Conservation (phyloP, 1,284 basidiomycete genomes). For the Sporisorium sorghi region DNA sequence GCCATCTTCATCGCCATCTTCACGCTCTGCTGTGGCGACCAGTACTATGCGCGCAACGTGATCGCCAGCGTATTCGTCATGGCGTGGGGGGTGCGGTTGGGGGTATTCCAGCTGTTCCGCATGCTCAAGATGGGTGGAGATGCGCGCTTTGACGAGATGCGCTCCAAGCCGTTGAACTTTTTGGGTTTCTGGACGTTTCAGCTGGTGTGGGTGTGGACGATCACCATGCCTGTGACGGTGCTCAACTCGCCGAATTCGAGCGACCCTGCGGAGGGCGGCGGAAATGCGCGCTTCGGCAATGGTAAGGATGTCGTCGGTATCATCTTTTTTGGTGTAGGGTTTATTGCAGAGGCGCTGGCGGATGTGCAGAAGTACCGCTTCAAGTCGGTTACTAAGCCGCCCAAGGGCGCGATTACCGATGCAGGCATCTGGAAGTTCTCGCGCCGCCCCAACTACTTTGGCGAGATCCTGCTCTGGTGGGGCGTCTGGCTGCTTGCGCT, state of each 20-base stretch:
- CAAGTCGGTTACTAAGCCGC: conserved; percentile 52
- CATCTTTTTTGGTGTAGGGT: conserved; percentile 77
- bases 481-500: conserved; percentile 56
- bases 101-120: conserved; percentile 64
- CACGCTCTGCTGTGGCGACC: conserved; percentile 67
- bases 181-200: conserved; percentile 57
- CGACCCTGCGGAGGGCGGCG: conserved; percentile 41
- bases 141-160: conserved; percentile 66
- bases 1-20: conserved; percentile 68
- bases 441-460: conserved; percentile 79
- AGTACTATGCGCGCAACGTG: conserved; percentile 76
- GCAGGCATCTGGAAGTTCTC: conserved; percentile 53
- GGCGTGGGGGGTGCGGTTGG: conserved; percentile 68
- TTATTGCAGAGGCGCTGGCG: conserved; percentile 75
- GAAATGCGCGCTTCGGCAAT: conserved; percentile 48
- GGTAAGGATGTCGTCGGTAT: conserved; percentile 77
- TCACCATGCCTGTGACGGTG: conserved; percentile 57
- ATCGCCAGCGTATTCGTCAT: conserved; percentile 74
- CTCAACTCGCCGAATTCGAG: conserved; percentile 60
- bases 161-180: conserved; percentile 53
- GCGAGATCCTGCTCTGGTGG: conserved; percentile 74
- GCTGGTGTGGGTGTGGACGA: conserved; percentile 60
- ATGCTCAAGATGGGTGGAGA: conserved; percentile 67
- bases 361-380: conserved; percentile 75
- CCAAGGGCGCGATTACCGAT: conserved; percentile 60